Base-by-base conservation (phyloP, 805 yeast genomes). In the Saccharomycopsis schoenii region DNA sequence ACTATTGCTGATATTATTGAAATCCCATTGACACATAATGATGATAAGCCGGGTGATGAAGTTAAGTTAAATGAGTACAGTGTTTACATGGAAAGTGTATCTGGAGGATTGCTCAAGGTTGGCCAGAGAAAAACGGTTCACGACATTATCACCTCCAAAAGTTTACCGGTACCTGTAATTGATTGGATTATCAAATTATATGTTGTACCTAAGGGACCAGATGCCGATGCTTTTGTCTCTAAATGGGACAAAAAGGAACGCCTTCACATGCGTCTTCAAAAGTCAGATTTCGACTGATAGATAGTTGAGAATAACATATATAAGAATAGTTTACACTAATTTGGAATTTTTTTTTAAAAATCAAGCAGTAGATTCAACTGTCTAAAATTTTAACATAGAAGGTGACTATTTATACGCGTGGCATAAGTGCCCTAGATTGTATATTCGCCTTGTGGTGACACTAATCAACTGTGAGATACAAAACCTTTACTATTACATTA, bases 51-150 rank as follows among this genome's bases (percentile, higher is more conserved):
- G 68, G 80, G 78, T 54, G 69, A 71, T 66, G 81, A 79, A 64
- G 90, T 55, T 10, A 19, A 19, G 14, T n/a, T 39, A 4, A 42
- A 52, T 11, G 43, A 51, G n/a, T 25, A 19, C 21, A 80, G 84
- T 62, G 86, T 86, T 5, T 93, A 79, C 71, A 84, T 89, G 84
- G 97, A 89, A 71, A 89, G 97, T 0, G 78, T 74, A 39, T 68
- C 83, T 1, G 97, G 97, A 58, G 97, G 97, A 0, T 77, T 93
- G 63, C 85, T 90, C 55, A 90, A 89, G 72, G 83, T 87, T 4
- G 97, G 97, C 34, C 88, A 86, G 70, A 89, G 88, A 65, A 80
- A 84, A 24, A 75, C 88, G 1, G 70, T 93, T 24, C 80, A 82
- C 67, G 80, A 81, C 58, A 87, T 85, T 0, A 76, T 93, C 64